Evolutionary conservation across 2,329 filamentous ascomycete genomes (phyloP).

Genomic region (Nothopassalora personata): DNA sequence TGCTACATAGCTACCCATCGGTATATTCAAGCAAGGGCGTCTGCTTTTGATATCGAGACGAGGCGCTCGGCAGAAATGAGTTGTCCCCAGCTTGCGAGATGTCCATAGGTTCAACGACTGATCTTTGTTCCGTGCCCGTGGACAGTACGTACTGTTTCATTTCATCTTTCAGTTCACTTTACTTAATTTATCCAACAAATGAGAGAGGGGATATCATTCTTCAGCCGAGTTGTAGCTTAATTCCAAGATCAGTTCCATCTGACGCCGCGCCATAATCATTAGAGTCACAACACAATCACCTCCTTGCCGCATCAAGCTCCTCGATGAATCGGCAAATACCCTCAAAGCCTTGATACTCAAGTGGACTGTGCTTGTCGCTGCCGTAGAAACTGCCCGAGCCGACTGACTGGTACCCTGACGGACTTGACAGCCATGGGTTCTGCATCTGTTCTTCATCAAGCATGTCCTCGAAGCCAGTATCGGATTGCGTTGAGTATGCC

Average conservation of each 20-base stretch:
- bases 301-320: slow-evolving; percentile 50
- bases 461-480: slow-evolving; percentile 26
- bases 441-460: slow-evolving; percentile 29
- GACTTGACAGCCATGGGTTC: slow-evolving; percentile 52
- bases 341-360: slow-evolving; percentile 59
- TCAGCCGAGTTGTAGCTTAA: slow-evolving; percentile 6
- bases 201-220: slow-evolving; percentile 25
- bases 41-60: too few relatives aligned
- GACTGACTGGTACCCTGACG: slow-evolving; percentile 54
- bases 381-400: slow-evolving; percentile 45
- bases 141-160: too few relatives aligned
- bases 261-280: background rate
- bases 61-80: too few relatives aligned
- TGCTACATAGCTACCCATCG: too few relatives aligned
- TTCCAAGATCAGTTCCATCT: background rate
- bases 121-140: too few relatives aligned
- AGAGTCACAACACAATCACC: slow-evolving; percentile 3
- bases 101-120: too few relatives aligned
- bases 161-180: too few relatives aligned
- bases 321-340: slow-evolving; percentile 63
- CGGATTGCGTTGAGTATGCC: slow-evolving; percentile 35
- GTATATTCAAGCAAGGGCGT: too few relatives aligned
- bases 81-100: too few relatives aligned
- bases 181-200: background rate
- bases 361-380: slow-evolving; percentile 36